phyloP scores from a whole-genome alignment of 345 rosid species.

The Orychophragmus violaceus region DNA sequence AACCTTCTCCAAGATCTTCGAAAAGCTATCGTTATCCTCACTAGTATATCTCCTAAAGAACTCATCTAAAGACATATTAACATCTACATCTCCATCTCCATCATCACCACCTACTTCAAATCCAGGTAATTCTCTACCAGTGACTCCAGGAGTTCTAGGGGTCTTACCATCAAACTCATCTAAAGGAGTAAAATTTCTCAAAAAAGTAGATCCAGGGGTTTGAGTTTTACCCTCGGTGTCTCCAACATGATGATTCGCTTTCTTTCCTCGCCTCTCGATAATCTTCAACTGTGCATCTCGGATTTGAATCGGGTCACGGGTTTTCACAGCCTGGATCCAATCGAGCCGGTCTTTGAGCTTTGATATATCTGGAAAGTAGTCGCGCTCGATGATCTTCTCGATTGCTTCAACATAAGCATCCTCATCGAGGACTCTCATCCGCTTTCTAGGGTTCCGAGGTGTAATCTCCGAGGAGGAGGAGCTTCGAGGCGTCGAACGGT shows the following conservation, averaged over 20 bases:
- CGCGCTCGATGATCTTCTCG: conserved; percentile 94
- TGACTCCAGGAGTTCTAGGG: conserved; percentile 41
- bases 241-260: conserved; percentile 27
- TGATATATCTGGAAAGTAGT: conserved; percentile 87
- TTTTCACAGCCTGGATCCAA: conserved; percentile 84
- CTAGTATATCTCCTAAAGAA: conserved; percentile 85
- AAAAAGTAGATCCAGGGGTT: conserved; percentile 87
- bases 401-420: conserved; percentile 79
- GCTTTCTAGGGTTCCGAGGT: conserved; percentile 42
- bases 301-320: conserved; percentile 80
- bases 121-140: conserved; percentile 33
- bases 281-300: conserved; percentile 95
- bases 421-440: conserved; percentile 67
- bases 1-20: conserved; percentile 75
- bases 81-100: conserved; percentile 44
- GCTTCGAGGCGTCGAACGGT: conserved; percentile 21
- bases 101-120: conserved; percentile 31
- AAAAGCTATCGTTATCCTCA: conserved; percentile 90
- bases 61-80: conserved; percentile 57
- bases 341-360: conserved; percentile 93
- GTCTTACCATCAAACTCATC: conserved; percentile 64
- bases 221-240: conserved; percentile 47
- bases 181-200: conserved; percentile 67
- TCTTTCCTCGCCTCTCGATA: conserved; percentile 73
- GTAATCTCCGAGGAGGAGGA: conserved; percentile 34